Conservation (phyloP, 768 basidiomycete species). For the Suillus cothurnatus region DNA sequence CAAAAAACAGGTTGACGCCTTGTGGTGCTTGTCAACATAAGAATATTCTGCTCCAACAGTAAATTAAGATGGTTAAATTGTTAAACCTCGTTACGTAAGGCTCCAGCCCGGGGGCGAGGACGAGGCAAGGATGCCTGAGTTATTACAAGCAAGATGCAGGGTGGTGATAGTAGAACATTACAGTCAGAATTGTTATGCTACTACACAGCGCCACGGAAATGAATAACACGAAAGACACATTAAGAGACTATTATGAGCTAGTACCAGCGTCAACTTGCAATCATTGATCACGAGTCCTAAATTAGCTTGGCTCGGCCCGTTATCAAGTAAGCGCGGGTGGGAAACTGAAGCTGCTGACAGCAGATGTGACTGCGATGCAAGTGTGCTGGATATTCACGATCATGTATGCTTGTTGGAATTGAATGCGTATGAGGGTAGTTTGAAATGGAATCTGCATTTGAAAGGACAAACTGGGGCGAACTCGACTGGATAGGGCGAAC, state of each 20-base stretch:
- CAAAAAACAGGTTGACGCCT: background rate
- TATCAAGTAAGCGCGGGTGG: background rate
- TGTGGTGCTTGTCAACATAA: conserved; percentile 7
- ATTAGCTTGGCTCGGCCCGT: background rate
- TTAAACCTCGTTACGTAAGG: conserved; percentile 5
- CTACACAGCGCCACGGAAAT: background rate
- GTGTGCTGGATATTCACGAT: background rate
- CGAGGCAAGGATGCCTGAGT: background rate
- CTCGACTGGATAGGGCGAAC: background rate
- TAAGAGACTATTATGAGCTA: background rate
- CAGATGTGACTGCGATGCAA: background rate
- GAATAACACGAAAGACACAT: background rate
- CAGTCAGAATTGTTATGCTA: background rate
- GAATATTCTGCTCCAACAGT: background rate
- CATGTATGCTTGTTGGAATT: background rate
- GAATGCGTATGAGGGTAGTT: background rate
- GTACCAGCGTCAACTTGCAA: background rate
- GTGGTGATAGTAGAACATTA: background rate
- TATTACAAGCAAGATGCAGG: background rate
- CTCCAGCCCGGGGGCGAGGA: background rate
- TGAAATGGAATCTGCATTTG: background rate
- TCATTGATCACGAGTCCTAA: background rate
- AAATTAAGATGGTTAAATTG: background rate
- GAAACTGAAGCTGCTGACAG: background rate
- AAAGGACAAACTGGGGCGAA: background rate